phyloP scores from a whole-genome alignment of 108 stramenopile species.

The Aurantiochytrium sp. region DNA sequence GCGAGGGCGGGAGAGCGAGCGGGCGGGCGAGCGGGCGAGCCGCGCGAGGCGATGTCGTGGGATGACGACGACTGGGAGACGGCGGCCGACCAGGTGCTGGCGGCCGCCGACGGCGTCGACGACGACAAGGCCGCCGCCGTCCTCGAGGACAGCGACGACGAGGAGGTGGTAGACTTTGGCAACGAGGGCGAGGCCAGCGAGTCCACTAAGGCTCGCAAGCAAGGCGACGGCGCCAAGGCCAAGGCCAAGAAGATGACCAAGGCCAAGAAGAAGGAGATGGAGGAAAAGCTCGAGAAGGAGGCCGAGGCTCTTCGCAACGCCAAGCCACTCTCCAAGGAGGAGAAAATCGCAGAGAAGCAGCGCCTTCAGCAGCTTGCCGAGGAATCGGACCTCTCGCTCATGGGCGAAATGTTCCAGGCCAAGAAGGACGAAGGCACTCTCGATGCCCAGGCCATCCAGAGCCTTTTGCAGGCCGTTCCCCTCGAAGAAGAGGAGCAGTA shows the following conservation, averaged over 20 bases:
- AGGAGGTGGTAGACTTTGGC: not conserved
- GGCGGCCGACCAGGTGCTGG: not conserved
- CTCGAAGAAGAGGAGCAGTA: not conserved
- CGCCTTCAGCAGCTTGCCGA: not conserved
- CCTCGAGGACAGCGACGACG: not conserved
- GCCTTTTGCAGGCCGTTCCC: not conserved
- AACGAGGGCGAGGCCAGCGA: not conserved
- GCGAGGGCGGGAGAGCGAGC: not conserved
- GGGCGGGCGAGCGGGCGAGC: not conserved
- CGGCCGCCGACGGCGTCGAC: not conserved
- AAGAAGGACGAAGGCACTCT: not conserved
- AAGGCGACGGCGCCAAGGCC: not conserved
- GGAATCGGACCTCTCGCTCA: not conserved
- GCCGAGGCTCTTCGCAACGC: not conserved
- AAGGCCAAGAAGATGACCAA: not conserved
- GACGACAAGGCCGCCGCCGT: not conserved
- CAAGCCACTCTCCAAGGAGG: conserved; percentile 1
- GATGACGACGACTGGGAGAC: conserved; percentile 13
- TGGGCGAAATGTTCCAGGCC: conserved; percentile 6
- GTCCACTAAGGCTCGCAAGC: not conserved
- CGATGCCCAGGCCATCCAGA: not conserved
- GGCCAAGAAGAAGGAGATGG: not conserved
- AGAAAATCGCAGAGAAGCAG: conserved; percentile 15
- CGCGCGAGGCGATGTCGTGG: not conserved
- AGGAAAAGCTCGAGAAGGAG: not conserved